Percentiles rank a stretch among this genome's conserved stretches.
Evolutionary conservation across 306 rosid genomes (phyloP).

Genomic region (Pueraria montana): DNA sequence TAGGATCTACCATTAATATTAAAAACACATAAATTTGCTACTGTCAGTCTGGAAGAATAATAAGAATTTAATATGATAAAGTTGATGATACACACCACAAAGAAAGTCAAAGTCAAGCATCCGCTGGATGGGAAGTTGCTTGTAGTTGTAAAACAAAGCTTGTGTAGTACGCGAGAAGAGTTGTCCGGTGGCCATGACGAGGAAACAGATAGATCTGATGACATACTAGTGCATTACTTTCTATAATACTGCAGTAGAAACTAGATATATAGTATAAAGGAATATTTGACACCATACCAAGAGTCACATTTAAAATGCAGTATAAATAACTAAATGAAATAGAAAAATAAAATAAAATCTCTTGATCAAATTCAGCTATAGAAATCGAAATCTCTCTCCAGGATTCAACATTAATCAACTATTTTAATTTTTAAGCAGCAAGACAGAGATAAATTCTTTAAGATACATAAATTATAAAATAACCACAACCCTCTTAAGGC

Average conservation of each 20-base stretch:
- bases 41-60: constrained; percentile 10
- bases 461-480: background rate
- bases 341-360: background rate
- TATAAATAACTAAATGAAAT: background rate
- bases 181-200: constrained; percentile 84
- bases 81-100: constrained; percentile 66
- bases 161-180: constrained; percentile 86
- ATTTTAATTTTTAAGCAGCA: constrained; percentile 17
- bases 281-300: constrained; percentile 1
- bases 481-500: background rate
- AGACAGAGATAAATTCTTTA: background rate
- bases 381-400: background rate
- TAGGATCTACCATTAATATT: constrained; percentile 22
- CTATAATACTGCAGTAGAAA: constrained; percentile 30
- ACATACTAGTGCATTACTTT: constrained; percentile 38
- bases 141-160: constrained; percentile 89
- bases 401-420: constrained; percentile 17
- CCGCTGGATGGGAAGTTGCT: constrained; percentile 92
- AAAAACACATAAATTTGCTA: constrained; percentile 8
- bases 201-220: constrained; percentile 58
- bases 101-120: constrained; percentile 97
- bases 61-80: constrained; percentile 28
- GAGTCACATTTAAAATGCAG: background rate
- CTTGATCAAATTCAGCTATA: background rate
- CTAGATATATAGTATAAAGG: background rate